Evolutionary conservation across 371 early-diverging fungal species (phyloP).

Genomic region (Saksenaea vasiformis): DNA sequence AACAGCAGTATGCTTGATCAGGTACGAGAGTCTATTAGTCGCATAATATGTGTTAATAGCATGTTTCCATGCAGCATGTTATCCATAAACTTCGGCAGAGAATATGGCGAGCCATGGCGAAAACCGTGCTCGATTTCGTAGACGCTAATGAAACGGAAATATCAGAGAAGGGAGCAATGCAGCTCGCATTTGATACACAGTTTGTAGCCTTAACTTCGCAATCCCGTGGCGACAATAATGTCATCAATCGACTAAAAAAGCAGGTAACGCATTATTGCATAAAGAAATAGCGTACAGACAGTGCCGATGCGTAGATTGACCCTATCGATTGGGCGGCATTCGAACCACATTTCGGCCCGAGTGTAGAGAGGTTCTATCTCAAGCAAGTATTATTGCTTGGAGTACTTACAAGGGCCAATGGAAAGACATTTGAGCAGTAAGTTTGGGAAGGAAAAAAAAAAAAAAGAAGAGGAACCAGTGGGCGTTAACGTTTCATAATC

Average conservation of each 20-base stretch:
- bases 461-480: too few relatives aligned
- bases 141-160: slow-evolving; percentile 9
- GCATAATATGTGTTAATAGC: neutral
- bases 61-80: slow-evolving; percentile 5
- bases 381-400: slow-evolving; percentile 52
- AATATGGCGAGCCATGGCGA: neutral
- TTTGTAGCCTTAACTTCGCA: slow-evolving; percentile 42
- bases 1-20: slow-evolving; percentile 41
- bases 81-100: slow-evolving; percentile 12
- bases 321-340: slow-evolving; percentile 58
- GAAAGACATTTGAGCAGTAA: slow-evolving; percentile 49
- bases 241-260: slow-evolving; percentile 18
- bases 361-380: slow-evolving; percentile 50
- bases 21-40: slow-evolving; percentile 17
- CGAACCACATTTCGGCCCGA: slow-evolving; percentile 42
- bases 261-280: slow-evolving; percentile 19
- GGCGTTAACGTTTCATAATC: neutral
- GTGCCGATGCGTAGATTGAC: slow-evolving; percentile 44
- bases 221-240: slow-evolving; percentile 2
- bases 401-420: slow-evolving; percentile 43
- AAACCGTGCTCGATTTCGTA: slow-evolving; percentile 8
- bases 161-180: slow-evolving; percentile 57
- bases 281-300: neutral
- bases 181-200: slow-evolving; percentile 55
- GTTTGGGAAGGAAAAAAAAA: neutral